Evolutionary conservation across 768 basidiomycete genomes (phyloP), one percentile per base, ranked within the genome.

Genomic region (Psilocybe azurescens): DNA sequence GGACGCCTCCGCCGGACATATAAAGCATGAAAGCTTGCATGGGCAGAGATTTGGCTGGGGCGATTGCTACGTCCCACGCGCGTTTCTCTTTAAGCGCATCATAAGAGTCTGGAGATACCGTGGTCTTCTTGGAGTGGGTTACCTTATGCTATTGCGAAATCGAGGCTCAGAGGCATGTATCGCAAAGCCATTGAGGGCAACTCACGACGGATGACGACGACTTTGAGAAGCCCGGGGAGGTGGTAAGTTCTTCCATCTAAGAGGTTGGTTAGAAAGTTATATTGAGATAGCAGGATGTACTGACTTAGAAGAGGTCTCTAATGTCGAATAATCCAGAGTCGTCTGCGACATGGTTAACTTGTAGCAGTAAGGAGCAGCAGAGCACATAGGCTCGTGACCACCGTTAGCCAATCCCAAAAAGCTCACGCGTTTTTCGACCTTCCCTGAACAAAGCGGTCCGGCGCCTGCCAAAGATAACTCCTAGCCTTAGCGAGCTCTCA

Each of bases 11-110:
- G 38, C 96, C 96, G 20, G 95, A 96, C 92, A 98, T 97, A 85
- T 98, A 98, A 36, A 98, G 83, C 96, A 98, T 98, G 78, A 98
- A 91, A 4, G 90, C 94, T 71, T 98, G 95, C 96, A 97, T 97
- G 3, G 95, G 95, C 29, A 98, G 82, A 13, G 89, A 87, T 75
- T 98, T 97, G 36, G 92, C 93, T 1, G 95, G 95, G 3, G 86
- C 79, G 53, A 89, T 84, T 41, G 94, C 94, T 46, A 93, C 81
- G 64, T 94, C 93, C 91, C 94, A 93, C 47, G 94, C 94, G 29
- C 92, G 88, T 69, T 84, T 89, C 65, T 86, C 85, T 72, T 94
- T 93, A 62, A 95, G 79, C 24, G 77, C 73, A 64, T 89, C 84
- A 66, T 92, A 88, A 3, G 86, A 85, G 20, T 75, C 77, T 4